Conservation (phyloP, 257 asterid species). For the Solanum ossicruentum region DNA sequence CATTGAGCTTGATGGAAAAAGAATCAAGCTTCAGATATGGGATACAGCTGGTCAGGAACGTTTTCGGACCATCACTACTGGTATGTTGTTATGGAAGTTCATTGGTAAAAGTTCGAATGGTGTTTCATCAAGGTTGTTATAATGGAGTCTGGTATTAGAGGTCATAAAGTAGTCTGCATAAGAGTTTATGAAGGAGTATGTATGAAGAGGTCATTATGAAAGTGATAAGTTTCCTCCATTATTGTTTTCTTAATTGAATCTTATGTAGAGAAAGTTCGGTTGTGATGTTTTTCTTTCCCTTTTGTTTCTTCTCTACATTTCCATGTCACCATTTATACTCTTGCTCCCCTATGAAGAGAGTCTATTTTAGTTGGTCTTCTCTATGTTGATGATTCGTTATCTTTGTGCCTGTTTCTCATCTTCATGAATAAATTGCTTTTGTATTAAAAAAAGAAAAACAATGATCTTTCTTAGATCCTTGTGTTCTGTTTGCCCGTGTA, state of each 20-base stretch:
- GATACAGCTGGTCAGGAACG: slow-evolving; percentile 36
- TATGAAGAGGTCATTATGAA: not conserved
- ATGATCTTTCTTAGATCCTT: not conserved
- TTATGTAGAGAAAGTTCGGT: not conserved
- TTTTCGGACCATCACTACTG: slow-evolving; percentile 30
- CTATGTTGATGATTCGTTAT: not conserved
- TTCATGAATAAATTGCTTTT: not conserved
- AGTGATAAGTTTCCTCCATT: not conserved
- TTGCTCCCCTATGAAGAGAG: not conserved
- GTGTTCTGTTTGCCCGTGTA: not conserved
- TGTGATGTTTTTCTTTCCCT: not conserved
- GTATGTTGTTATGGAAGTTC: slow-evolving; percentile 1
- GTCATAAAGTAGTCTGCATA: too few relatives aligned
- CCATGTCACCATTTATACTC: not conserved
- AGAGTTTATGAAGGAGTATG: not conserved
- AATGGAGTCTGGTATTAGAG: not conserved
- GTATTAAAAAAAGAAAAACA: not conserved
- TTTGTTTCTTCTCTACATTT: not conserved
- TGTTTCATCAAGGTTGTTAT: not conserved
- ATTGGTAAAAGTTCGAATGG: not conserved
- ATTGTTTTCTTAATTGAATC: not conserved
- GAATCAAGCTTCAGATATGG: slow-evolving; percentile 33
- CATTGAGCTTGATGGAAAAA: slow-evolving; percentile 27
- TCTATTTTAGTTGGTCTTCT: not conserved
- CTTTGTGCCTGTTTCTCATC: not conserved